Base-by-base conservation (phyloP, 331 rosid genomes). In the Quercus phellos region DNA sequence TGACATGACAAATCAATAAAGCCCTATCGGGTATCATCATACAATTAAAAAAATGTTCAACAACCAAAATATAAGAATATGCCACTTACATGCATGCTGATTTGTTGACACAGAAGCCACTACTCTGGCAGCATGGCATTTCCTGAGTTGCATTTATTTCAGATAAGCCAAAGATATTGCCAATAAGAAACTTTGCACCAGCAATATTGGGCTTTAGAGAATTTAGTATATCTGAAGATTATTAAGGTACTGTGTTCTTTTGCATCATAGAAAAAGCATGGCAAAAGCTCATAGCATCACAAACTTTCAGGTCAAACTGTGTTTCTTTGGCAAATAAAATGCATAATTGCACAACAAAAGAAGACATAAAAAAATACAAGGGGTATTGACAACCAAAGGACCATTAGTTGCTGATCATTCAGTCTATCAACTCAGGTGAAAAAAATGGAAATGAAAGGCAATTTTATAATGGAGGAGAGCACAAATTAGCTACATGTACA, bases 71-170 rank as follows among this genome's bases (percentile, higher is more conserved):
- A 55, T 54, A 78, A 29, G 34, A 61, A 16, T 17, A 3, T 46
- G 75, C 53, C 70, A 83, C 97, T 90, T 87, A 94, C 98, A 82
- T 73, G 90, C 94, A 90, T 75, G 81, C 82, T 60, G 87, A 84
- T 60, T 83, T 87, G 61, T 51, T 51, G 70, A 75, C 83, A 84
- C 86, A 85, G 3, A 80, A 70, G 54, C 75, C 84, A 64, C 74
- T 71, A 68, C 53, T 78, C 80, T 83, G 84, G 70, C 80, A 80
- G 80, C 90, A 82, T 61, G 55, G 55, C 56, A n/a, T 79, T 77
- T 84, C 55, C 72, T 77, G 81, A 64, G 80, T 38, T n/a, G 11
- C 50, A 70, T 75, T 77, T 74, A 6, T 83, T 69, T 80, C 88
- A 16, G 80, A 77, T 74, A 91, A 76, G 78, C 94, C 92, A 89